phyloP scores from a whole-genome alignment of 1,284 basidiomycete genomes.

The Earliella scabrosa region DNA sequence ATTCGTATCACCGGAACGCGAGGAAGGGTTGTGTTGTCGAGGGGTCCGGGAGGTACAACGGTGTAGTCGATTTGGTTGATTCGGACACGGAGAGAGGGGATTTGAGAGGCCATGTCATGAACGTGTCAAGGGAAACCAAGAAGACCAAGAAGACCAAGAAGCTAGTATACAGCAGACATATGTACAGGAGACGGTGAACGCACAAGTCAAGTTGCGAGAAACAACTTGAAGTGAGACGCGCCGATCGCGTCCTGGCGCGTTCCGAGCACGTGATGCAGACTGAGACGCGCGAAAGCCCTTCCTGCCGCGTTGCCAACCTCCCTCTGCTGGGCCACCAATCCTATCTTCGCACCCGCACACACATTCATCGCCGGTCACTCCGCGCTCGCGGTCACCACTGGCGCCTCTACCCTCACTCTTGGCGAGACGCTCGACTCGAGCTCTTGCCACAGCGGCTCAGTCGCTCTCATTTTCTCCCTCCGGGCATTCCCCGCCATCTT shows the following conservation, averaged over 20 bases:
- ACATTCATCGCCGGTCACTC: too few species aligned
- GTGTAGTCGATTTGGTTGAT: conserved; percentile 73
- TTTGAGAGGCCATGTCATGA: conserved; percentile 18
- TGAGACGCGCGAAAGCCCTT: too few species aligned
- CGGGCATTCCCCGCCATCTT: too few species aligned
- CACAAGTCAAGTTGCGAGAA: background rate
- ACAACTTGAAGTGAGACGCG: background rate
- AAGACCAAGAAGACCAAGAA: conserved; percentile 3
- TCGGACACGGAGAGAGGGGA: conserved; percentile 51
- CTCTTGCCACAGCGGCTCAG: too few species aligned
- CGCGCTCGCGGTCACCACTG: too few species aligned
- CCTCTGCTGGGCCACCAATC: too few species aligned
- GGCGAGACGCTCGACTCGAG: too few species aligned
- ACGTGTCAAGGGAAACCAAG: conserved; percentile 10
- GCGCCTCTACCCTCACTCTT: too few species aligned
- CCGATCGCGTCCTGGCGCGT: conserved; percentile 10
- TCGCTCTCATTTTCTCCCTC: too few species aligned
- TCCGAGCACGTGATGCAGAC: conserved; percentile 22
- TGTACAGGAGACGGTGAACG: conserved; percentile 14
- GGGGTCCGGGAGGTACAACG: conserved; percentile 55
- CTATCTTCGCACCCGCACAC: too few species aligned
- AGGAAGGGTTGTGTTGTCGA: conserved; percentile 67
- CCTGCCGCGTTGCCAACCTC: too few species aligned
- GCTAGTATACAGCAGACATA: conserved; percentile 1
- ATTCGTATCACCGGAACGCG: conserved; percentile 84